phyloP scores from a whole-genome alignment of 2,329 filamentous ascomycete genomes.

The Colletotrichum lentis region DNA sequence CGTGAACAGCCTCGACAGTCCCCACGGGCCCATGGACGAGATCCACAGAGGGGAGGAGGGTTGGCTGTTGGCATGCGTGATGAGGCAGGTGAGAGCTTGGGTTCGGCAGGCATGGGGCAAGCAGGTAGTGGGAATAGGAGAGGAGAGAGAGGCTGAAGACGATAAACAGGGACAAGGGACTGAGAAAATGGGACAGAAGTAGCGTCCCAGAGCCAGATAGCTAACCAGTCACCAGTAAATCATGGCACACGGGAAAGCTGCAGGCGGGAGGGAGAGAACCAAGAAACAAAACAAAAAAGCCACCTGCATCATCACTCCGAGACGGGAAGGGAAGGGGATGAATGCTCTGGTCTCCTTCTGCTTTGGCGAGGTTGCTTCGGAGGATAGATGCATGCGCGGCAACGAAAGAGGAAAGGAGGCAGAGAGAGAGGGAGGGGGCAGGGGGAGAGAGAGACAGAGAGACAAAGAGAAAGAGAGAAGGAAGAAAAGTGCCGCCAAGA shows the following conservation, averaged over 20 bases:
- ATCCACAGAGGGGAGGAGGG: not conserved
- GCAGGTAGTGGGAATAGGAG: not conserved
- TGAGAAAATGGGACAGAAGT: not conserved
- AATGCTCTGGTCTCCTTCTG: not conserved
- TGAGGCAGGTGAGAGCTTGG: not conserved
- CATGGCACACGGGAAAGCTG: not conserved
- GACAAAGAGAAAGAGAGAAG: not conserved
- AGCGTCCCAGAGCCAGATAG: not conserved
- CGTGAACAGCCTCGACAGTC: not conserved
- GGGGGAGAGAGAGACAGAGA: not conserved
- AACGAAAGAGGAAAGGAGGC: not conserved
- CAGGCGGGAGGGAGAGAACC: too few species aligned
- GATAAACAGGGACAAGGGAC: not conserved
- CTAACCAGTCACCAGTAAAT: too few species aligned
- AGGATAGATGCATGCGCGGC: conserved; percentile 11
- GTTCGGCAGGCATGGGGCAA: not conserved
- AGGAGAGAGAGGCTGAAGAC: not conserved
- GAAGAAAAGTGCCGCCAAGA: conserved; percentile 29
- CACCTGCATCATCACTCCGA: conserved; percentile 22
- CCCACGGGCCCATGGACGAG: not conserved
- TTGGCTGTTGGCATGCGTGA: not conserved
- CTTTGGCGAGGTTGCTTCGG: not conserved
- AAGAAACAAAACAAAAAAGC: not conserved
- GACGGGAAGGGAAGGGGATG: not conserved
- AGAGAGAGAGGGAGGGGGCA: too few species aligned